These are phyloP conservation scores for Tylopilus balloui DNA, from an alignment of 768 basidiomycete genomes.

Conservation along the genomic window DNA sequence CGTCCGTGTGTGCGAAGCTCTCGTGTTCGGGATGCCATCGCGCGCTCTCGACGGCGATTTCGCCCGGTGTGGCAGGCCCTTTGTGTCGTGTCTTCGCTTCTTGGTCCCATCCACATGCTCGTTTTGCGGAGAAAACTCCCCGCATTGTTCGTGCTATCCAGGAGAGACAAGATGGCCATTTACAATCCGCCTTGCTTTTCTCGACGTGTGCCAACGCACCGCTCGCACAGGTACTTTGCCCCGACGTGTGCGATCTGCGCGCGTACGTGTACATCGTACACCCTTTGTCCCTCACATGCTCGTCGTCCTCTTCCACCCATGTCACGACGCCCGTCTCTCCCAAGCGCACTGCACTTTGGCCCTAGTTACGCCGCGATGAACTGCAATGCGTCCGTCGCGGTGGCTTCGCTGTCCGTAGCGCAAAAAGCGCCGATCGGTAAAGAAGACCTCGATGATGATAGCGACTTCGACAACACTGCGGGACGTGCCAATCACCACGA, in stretches of 20 bases:
- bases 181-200: neutral
- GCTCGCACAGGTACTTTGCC: constrained; percentile 28
- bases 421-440: constrained; percentile 25
- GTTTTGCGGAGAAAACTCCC: neutral
- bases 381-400: constrained; percentile 3
- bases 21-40: constrained; percentile 32
- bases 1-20: constrained; percentile 10
- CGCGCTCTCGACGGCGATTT: constrained; percentile 17
- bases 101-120: neutral
- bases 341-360: constrained; percentile 25
- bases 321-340: constrained; percentile 21
- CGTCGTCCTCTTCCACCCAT: constrained; percentile 26
- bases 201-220: constrained; percentile 4
- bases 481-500: constrained; percentile 3
- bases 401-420: constrained; percentile 10
- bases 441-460: constrained; percentile 15
- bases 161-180: neutral
- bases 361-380: constrained; percentile 24
- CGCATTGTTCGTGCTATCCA: neutral
- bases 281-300: constrained; percentile 32
- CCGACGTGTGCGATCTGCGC: constrained; percentile 35
- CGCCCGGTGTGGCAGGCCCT: constrained; percentile 11
- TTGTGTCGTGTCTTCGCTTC: constrained; percentile 2
- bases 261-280: constrained; percentile 35
- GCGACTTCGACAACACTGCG: neutral